Evolutionary conservation across 2,329 filamentous ascomycete species (phyloP).

Genomic region (Ramularia endophylla): DNA sequence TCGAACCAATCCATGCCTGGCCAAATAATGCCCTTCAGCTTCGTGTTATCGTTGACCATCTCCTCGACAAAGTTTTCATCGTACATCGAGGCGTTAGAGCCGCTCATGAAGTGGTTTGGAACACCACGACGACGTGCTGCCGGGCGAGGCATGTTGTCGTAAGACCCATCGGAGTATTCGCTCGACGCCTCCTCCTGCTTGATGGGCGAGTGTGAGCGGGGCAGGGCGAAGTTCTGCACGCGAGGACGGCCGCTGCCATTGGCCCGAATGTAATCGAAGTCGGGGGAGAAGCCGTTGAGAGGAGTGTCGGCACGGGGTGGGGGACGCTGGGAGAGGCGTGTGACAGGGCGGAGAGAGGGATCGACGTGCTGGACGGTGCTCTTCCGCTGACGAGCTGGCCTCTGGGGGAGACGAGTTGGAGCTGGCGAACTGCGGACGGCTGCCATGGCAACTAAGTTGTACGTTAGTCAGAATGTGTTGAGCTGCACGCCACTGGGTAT

Average conservation of each 20-base stretch:
- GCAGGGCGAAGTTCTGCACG: conserved; percentile 30
- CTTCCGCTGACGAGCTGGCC: conserved; percentile 18
- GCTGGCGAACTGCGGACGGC: conserved; percentile 23
- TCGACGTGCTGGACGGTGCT: conserved; percentile 23
- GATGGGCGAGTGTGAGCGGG: conserved; percentile 17
- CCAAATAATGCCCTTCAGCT: conserved; percentile 67
- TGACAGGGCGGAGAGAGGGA: conserved; percentile 24
- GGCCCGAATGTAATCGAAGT: conserved; percentile 4
- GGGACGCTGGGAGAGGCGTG: conserved; percentile 19
- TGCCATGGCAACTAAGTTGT: not conserved
- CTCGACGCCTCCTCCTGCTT: conserved; percentile 25
- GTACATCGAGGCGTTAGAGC: conserved; percentile 14
- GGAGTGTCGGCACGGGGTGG: conserved; percentile 26
- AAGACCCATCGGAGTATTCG: conserved; percentile 17
- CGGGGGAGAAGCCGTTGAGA: conserved; percentile 11
- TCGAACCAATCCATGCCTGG: conserved; percentile 80
- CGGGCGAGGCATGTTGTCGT: conserved; percentile 15
- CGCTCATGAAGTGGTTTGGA: conserved; percentile 7
- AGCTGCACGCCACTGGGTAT: not conserved
- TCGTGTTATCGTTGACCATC: conserved; percentile 33
- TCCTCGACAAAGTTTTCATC: conserved; percentile 30
- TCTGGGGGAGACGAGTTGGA: conserved; percentile 6
- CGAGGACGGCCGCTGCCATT: conserved; percentile 26
- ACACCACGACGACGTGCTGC: conserved; percentile 4
- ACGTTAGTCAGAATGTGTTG: conserved; percentile 1